Conservation (phyloP, 129 eudicot species). For the Calendula officinalis region DNA sequence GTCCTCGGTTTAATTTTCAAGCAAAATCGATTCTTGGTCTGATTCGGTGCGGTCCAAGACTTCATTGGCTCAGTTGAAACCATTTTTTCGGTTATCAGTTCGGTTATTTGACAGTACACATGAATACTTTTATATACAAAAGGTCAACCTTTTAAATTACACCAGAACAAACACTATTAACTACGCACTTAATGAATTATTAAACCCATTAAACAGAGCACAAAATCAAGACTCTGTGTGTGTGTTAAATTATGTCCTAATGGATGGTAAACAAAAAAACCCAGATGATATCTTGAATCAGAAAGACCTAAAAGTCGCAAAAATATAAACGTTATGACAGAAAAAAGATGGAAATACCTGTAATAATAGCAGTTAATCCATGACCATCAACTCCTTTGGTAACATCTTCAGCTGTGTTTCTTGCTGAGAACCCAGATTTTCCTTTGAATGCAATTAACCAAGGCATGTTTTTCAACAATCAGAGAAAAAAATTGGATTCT, state of each 20-base stretch:
- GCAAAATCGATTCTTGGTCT: too few species aligned
- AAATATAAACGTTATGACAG: not conserved
- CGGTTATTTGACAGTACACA: too few species aligned
- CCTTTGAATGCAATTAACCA: conserved; percentile 46
- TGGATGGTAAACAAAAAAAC: not conserved
- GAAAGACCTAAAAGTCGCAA: not conserved
- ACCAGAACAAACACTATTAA: conserved; percentile 1
- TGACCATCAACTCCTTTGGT: conserved; percentile 56
- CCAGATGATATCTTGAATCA: conserved; percentile 14
- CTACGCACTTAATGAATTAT: not conserved
- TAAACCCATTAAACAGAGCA: conserved; percentile 8
- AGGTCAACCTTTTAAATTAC: too few species aligned
- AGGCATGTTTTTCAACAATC: conserved; percentile 29
- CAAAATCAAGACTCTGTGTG: conserved; percentile 14
- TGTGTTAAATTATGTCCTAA: not conserved
- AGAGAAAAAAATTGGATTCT: not conserved
- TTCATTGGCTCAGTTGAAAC: too few species aligned
- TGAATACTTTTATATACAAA: too few species aligned
- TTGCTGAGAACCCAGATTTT: conserved; percentile 50
- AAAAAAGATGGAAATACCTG: conserved; percentile 41
- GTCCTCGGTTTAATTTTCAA: too few species aligned
- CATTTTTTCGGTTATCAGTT: too few species aligned
- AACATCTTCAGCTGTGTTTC: conserved; percentile 51
- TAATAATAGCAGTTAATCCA: conserved; percentile 54
- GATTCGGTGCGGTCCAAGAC: too few species aligned